A percentile compares a stretch with the other conserved stretches of the same genome.
phyloP scores from a whole-genome alignment of 805 yeast species.

The Candida chilensis region DNA sequence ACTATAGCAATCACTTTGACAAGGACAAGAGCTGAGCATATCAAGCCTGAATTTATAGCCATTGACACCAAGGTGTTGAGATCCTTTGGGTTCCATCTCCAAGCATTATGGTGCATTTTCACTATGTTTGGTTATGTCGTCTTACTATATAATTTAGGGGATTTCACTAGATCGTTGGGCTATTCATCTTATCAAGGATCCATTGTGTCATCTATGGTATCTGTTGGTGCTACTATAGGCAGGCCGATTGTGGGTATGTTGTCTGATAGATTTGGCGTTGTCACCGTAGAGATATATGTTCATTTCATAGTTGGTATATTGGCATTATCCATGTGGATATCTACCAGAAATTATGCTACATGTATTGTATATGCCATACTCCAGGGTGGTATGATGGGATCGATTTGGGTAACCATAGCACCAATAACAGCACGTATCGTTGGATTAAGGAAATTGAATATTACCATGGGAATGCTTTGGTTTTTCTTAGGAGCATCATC shows the following conservation, averaged over 20 bases:
- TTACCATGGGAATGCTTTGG: conserved; percentile 49
- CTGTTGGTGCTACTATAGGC: conserved; percentile 46
- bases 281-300: conserved; percentile 30
- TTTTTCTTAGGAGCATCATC: conserved; percentile 37
- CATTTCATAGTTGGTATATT: conserved; percentile 30
- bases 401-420: conserved; percentile 47
- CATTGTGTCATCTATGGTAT: conserved; percentile 48
- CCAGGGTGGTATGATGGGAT: conserved; percentile 52
- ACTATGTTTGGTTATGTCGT: conserved; percentile 56
- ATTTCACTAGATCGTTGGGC: conserved; percentile 53
- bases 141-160: conserved; percentile 48
- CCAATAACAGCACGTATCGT: conserved; percentile 42
- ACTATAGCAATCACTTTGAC: conserved; percentile 20
- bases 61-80: conserved; percentile 30
- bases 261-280: conserved; percentile 42
- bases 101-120: conserved; percentile 28
- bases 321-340: conserved; percentile 46
- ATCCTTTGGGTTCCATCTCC: conserved; percentile 31
- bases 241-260: conserved; percentile 47
- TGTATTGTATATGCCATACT: conserved; percentile 41
- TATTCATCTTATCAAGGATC: conserved; percentile 47
- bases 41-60: conserved; percentile 22
- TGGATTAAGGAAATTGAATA: conserved; percentile 43
- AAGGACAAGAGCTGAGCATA: conserved; percentile 25
- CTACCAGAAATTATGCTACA: conserved; percentile 48